Percentiles rank a stretch among this genome's conserved stretches.
Conservation (phyloP, 805 yeast genomes). For the Candida awuae region DNA sequence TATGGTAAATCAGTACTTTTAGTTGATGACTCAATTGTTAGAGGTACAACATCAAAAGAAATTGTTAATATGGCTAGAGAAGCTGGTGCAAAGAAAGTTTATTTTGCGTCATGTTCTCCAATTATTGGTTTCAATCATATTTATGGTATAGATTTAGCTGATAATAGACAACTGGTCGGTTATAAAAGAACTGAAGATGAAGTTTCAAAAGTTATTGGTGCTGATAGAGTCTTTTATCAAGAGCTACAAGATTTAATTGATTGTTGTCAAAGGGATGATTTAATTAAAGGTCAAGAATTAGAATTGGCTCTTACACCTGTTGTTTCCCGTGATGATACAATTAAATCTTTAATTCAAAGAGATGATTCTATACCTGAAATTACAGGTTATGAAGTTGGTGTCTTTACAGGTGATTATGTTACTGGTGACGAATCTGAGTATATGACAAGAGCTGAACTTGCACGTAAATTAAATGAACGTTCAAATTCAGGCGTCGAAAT, state of each 20-base stretch:
- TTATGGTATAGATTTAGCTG: conserved; percentile 96
- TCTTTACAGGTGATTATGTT: conserved; percentile 87
- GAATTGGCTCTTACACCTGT: conserved; percentile 30
- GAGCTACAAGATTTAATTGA: conserved; percentile 71
- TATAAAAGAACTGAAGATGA: conserved; percentile 67
- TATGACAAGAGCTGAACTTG: conserved; percentile 69
- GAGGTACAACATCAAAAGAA: conserved; percentile 96
- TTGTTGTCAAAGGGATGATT: conserved; percentile 49
- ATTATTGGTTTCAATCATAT: conserved; percentile 95
- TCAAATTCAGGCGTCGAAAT: conserved; percentile 31
- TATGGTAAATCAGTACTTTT: conserved; percentile 74
- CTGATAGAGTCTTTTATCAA: conserved; percentile 88
- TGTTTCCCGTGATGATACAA: conserved; percentile 27
- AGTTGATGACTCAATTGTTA: conserved; percentile 94
- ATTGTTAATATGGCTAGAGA: conserved; percentile 98
- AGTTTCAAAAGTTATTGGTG: conserved; percentile 72
- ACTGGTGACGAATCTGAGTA: conserved; percentile 90
- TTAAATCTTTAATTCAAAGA: conserved; percentile 21
- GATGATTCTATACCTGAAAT: conserved; percentile 28
- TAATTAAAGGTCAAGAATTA: conserved; percentile 25
- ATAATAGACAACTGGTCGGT: conserved; percentile 88
- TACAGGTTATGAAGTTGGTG: conserved; percentile 85
- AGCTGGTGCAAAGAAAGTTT: conserved; percentile 95
- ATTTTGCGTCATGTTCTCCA: conserved; percentile 95
- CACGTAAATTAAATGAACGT: conserved; percentile 65